Percentiles rank a stretch among this genome's conserved stretches.
These are phyloP conservation scores for Colletotrichum kahawae DNA, from an alignment of 2,329 filamentous ascomycete species.

Conservation along the genomic window DNA sequence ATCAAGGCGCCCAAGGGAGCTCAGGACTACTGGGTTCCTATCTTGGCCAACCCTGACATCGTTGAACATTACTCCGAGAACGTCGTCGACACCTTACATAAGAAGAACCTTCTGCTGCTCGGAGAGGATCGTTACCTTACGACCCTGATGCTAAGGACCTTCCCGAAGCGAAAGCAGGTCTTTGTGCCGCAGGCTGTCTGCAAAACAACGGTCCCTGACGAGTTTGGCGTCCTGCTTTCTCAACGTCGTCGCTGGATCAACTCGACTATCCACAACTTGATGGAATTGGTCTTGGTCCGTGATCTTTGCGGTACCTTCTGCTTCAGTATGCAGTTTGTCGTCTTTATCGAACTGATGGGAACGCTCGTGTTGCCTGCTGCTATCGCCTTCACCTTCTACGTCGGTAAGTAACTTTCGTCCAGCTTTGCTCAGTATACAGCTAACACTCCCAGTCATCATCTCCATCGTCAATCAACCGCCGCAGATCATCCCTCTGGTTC, in stretches of 20 bases:
- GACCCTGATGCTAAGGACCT: conserved; percentile 97
- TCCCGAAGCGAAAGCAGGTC: conserved; percentile 98
- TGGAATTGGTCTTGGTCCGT: conserved; percentile 94
- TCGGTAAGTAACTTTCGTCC: conserved; percentile 66
- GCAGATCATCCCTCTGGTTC: conserved; percentile 88
- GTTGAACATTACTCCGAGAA: conserved; percentile 99
- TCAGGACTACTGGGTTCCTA: conserved; percentile 99
- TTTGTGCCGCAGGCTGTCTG: conserved; percentile 98
- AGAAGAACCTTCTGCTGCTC: conserved; percentile 91
- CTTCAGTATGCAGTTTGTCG: conserved; percentile 99
- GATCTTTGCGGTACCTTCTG: conserved; percentile 99
- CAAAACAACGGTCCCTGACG: conserved; percentile 95
- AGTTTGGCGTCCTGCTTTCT: conserved; percentile 90
- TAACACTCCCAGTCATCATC: conserved; percentile 68
- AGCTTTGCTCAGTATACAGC: not conserved
- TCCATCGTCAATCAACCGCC: conserved; percentile 79
- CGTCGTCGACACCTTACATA: conserved; percentile 96
- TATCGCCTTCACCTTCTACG: conserved; percentile 96
- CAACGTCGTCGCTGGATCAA: conserved; percentile 99
- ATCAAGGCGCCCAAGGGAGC: conserved; percentile 99
- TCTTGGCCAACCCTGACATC: conserved; percentile 96
- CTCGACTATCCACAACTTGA: conserved; percentile 97
- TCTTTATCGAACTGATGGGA: conserved; percentile 93
- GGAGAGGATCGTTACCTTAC: conserved; percentile 96
- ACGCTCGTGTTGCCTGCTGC: conserved; percentile 95